These are phyloP conservation scores for Chaetothyriales sp. DNA, from an alignment of 2,329 filamentous ascomycete species.

Conservation along the genomic window DNA sequence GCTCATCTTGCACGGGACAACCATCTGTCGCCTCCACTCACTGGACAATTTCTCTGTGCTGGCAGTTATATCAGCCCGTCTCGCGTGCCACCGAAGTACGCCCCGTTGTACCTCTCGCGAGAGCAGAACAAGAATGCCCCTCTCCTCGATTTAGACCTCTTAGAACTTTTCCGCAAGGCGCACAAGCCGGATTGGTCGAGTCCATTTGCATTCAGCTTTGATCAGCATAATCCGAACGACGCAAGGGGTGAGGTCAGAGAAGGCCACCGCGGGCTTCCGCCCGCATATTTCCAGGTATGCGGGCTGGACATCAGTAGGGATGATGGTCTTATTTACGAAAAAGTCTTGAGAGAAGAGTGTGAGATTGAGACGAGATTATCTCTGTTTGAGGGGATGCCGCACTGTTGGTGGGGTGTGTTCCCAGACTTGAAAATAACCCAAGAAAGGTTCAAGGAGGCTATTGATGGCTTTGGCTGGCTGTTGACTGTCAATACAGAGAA, in stretches of 20 bases:
- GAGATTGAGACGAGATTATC: conserved; percentile 32
- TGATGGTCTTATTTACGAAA: conserved; percentile 39
- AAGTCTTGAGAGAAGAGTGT: conserved; percentile 30
- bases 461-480: conserved; percentile 10
- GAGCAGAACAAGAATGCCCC: conserved; percentile 29
- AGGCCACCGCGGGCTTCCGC: conserved; percentile 6
- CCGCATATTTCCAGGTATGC: conserved; percentile 36
- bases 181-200: conserved; percentile 22
- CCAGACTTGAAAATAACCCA: conserved; percentile 9
- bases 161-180: conserved; percentile 18
- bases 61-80: conserved; percentile 22
- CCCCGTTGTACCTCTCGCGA: conserved; percentile 24
- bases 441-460: conserved; percentile 6
- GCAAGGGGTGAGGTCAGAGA: conserved; percentile 14
- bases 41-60: conserved; percentile 31
- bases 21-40: conserved; percentile 28
- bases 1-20: conserved; percentile 29
- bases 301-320: conserved; percentile 39
- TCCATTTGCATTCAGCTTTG: conserved; percentile 22
- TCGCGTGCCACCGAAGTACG: conserved; percentile 25
- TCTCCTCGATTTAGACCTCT: conserved; percentile 19
- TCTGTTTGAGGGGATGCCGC: conserved; percentile 29
- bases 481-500: background rate
- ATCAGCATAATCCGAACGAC: conserved; percentile 16
- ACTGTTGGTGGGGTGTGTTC: conserved; percentile 18